A percentile compares a stretch with the other conserved stretches of the same genome.
These are phyloP conservation scores for Gynostemma pentaphyllum DNA, from an alignment of 306 rosid species.

Conservation along the genomic window DNA sequence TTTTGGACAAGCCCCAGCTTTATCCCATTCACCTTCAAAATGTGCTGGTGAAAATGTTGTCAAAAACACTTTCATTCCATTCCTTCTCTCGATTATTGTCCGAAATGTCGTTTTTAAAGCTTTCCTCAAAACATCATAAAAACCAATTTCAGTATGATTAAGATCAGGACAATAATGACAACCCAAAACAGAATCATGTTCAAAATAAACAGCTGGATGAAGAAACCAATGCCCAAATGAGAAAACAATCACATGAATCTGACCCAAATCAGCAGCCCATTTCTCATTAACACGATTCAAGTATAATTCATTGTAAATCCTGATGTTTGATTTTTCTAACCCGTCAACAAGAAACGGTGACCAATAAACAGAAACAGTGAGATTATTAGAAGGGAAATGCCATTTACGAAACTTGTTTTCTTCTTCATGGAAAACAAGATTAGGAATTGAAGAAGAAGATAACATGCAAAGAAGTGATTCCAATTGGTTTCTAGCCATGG, in stretches of 20 bases:
- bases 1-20: slow-evolving; percentile 73
- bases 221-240: slow-evolving; percentile 91
- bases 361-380: slow-evolving; percentile 59
- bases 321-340: slow-evolving; percentile 42
- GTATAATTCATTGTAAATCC: slow-evolving; percentile 36
- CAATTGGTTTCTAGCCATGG: slow-evolving; percentile 91
- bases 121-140: slow-evolving; percentile 65
- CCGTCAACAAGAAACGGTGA: slow-evolving; percentile 86
- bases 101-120: slow-evolving; percentile 50
- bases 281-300: slow-evolving; percentile 65
- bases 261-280: slow-evolving; percentile 55
- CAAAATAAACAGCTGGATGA: slow-evolving; percentile 77
- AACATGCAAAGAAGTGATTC: slow-evolving; percentile 90
- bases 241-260: slow-evolving; percentile 40
- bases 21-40: slow-evolving; percentile 93
- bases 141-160: slow-evolving; percentile 74
- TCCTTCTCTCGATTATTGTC: slow-evolving; percentile 35
- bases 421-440: slow-evolving; percentile 54
- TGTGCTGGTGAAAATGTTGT: slow-evolving; percentile 87
- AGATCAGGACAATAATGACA: slow-evolving; percentile 80
- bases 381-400: slow-evolving; percentile 53
- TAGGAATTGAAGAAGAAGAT: slow-evolving; percentile 41
- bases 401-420: slow-evolving; percentile 65
- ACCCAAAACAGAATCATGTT: slow-evolving; percentile 45
- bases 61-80: slow-evolving; percentile 35